Percentiles rank a stretch among this genome's conserved stretches.
Evolutionary conservation across 441 rosid species (phyloP).

Genomic region (Melastoma candidum): DNA sequence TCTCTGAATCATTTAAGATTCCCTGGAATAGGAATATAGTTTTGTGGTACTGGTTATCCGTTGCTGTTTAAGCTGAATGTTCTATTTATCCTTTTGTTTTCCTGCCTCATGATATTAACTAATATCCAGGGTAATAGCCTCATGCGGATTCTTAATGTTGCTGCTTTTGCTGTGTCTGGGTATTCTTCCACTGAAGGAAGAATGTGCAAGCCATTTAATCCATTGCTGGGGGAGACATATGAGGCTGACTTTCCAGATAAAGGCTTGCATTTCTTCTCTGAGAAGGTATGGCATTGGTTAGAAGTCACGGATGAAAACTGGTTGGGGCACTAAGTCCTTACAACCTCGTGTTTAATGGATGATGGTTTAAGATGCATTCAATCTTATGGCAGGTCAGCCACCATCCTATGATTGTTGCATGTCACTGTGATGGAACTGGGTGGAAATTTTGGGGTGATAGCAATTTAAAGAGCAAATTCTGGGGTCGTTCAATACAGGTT

Average conservation of each 20-base stretch:
- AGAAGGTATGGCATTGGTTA: constrained; percentile 43
- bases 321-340: not conserved
- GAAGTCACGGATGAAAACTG: not conserved
- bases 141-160: constrained; percentile 76
- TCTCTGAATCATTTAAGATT: too few relatives aligned
- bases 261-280: constrained; percentile 70
- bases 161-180: constrained; percentile 91
- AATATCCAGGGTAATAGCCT: constrained; percentile 58
- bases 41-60: too few relatives aligned
- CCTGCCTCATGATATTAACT: too few relatives aligned
- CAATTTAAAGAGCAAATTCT: constrained; percentile 80
- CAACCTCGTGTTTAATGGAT: too few relatives aligned
- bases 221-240: constrained; percentile 74
- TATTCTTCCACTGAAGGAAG: constrained; percentile 91
- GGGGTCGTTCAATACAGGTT: constrained; percentile 91
- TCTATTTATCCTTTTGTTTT: too few relatives aligned
- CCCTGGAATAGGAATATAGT: too few relatives aligned
- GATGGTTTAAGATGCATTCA: not conserved
- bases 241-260: constrained; percentile 86
- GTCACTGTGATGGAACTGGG: constrained; percentile 85
- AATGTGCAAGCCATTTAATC: constrained; percentile 84
- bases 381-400: constrained; percentile 62
- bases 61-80: too few relatives aligned
- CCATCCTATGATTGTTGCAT: constrained; percentile 88
- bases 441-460: constrained; percentile 94